phyloP scores from a whole-genome alignment of 108 stramenopile genomes.

The Nitzschia palea region DNA sequence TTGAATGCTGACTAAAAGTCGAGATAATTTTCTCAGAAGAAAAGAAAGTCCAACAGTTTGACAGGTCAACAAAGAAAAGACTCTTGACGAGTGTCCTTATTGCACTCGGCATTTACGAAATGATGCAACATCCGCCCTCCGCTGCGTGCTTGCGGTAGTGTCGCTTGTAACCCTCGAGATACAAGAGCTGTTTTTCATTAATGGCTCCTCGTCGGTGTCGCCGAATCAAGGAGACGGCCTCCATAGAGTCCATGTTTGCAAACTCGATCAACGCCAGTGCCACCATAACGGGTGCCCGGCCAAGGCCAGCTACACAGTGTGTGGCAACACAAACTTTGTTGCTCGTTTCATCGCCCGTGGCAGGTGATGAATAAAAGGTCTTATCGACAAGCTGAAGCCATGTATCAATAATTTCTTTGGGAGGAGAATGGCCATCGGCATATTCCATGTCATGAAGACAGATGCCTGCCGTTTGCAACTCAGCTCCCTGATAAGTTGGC shows the following conservation, averaged over 20 bases:
- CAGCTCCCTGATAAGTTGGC: conserved; percentile 82
- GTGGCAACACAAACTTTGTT: conserved; percentile 79
- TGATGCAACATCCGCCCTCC: conserved; percentile 43
- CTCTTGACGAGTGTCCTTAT: too few relatives aligned
- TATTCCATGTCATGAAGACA: conserved; percentile 92
- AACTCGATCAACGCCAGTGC: conserved; percentile 97
- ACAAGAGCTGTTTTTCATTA: conserved; percentile 92
- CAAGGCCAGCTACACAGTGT: conserved; percentile 98
- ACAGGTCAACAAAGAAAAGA: too few relatives aligned
- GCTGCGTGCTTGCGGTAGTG: conserved; percentile 40
- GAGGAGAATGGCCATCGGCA: conserved; percentile 90
- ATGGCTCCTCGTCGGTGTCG: conserved; percentile 91
- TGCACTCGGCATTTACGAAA: conserved; percentile 28
- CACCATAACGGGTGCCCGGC: conserved; percentile 96
- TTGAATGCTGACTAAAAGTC: too few relatives aligned
- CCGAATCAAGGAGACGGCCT: conserved; percentile 92
- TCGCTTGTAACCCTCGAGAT: conserved; percentile 90
- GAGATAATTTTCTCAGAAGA: too few relatives aligned
- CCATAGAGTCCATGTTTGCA: conserved; percentile 87
- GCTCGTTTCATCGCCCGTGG: neutral
- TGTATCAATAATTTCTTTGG: conserved; percentile 72
- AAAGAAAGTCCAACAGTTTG: too few relatives aligned
- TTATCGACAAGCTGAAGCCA: conserved; percentile 90
- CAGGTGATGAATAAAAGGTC: conserved; percentile 54
- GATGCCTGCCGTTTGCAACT: conserved; percentile 87